Base-by-base conservation (phyloP, 2,329 filamentous ascomycete species). In the Annulohypoxylon truncatum region DNA sequence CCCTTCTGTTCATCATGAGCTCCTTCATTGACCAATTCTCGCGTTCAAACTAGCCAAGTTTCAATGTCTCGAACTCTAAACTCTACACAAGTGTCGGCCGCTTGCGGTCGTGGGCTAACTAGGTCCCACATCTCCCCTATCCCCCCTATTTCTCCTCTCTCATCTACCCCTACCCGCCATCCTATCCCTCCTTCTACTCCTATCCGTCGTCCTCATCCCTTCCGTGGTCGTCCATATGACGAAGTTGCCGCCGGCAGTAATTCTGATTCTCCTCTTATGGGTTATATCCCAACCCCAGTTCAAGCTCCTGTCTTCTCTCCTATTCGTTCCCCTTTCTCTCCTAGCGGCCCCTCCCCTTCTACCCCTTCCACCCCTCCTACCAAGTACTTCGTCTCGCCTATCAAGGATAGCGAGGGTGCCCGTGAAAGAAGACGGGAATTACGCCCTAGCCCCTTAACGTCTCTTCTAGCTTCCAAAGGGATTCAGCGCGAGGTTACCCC, bases 21-120 rank as follows among this genome's bases (percentile, higher is more conserved):
- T 42, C 18, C 48, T 24, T 55, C 13, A 50, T 40, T 33, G 22
- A 31, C 29, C 54, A 18, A 29, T 40, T 20, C 20, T 22, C 18
- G n/a, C 13, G 28, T 4, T 26, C 24, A 24, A 28, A 29, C 4
- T 48, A 15, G 29, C 51, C 50, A 48, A 35, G 24, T 56, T 22
- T 2, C 64, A 65, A 69, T 69, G 67, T 52, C 50, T 15, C 18
- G 38, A 42, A 10, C 40, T 4, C 44, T 57, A 20, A 62, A 61
- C 38, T 54, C 64, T 38, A 54, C 55, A 15, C 67, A 62, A 62
- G 51, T 47, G 54, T 67, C 67, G 67, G 67, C 67, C 67, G 60
- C 54, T 67, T 54, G 64, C 64, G 67, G 67, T 69, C 67, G 67
- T 69, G 67, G 67, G 67, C 47, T 67, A 67, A 69, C 54, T 69